Conservation (phyloP, 257 asterid genomes). For the Fraxinus excelsior region DNA sequence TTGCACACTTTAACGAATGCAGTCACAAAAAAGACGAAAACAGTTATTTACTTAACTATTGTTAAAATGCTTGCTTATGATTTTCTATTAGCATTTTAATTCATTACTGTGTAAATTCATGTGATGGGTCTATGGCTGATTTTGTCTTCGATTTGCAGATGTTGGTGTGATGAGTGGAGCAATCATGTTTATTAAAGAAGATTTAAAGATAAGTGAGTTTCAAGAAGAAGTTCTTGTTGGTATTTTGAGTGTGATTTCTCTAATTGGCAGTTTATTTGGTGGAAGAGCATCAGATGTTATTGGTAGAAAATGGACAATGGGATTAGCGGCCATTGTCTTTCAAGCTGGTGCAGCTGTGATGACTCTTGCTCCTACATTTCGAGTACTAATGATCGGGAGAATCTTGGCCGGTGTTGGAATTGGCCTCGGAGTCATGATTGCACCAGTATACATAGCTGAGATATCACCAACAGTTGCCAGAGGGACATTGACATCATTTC, state of each 20-base stretch:
- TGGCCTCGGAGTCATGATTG: constrained; percentile 88
- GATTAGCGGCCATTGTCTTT: constrained; percentile 74
- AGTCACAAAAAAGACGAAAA: too few species aligned
- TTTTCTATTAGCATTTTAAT: too few species aligned
- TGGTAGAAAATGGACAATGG: constrained; percentile 97
- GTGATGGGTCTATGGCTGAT: too few species aligned
- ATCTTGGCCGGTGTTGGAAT: constrained; percentile 82
- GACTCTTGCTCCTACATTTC: constrained; percentile 74
- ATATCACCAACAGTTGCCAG: constrained; percentile 75
- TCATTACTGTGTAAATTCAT: too few species aligned
- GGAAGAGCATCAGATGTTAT: constrained; percentile 84
- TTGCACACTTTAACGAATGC: too few species aligned
- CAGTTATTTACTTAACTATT: too few species aligned
- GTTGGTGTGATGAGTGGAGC: constrained; percentile 99
- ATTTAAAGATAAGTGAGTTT: constrained; percentile 70
- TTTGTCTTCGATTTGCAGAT: constrained; percentile 45
- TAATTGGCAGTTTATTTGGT: constrained; percentile 78
- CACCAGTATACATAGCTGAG: constrained; percentile 93
- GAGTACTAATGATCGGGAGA: constrained; percentile 70
- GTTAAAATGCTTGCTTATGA: too few species aligned
- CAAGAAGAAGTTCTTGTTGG: constrained; percentile 82
- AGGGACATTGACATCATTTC: constrained; percentile 86
- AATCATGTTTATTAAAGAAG: constrained; percentile 76
- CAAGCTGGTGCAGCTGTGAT: constrained; percentile 79
- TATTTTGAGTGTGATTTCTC: constrained; percentile 74